Percentiles rank a stretch among this genome's conserved stretches.
These are phyloP conservation scores for Penicillium waksmanii DNA, from an alignment of 495 filamentous ascomycete species.

Conservation along the genomic window DNA sequence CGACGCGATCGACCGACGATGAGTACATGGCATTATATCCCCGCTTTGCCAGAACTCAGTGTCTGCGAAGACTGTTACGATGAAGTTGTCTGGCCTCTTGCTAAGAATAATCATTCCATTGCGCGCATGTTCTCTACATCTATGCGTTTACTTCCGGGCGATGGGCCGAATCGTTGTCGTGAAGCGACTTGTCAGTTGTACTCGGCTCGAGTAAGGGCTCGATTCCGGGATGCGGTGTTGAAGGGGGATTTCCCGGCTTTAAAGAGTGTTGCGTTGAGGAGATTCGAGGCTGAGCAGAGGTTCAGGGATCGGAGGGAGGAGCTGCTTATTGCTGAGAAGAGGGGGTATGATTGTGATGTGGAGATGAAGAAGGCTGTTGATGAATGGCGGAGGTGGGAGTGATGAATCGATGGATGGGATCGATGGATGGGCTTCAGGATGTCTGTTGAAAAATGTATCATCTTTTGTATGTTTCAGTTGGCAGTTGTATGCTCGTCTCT, in stretches of 20 bases:
- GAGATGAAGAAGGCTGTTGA: slow-evolving; percentile 52
- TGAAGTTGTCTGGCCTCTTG: slow-evolving; percentile 66
- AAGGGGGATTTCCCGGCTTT: slow-evolving; percentile 60
- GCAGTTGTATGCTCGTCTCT: too few relatives aligned
- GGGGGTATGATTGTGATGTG: slow-evolving; percentile 49
- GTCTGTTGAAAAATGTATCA: neutral
- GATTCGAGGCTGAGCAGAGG: slow-evolving; percentile 50
- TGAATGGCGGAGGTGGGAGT: slow-evolving; percentile 62
- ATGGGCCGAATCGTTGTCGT: slow-evolving; percentile 46
- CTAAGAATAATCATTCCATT: slow-evolving; percentile 52
- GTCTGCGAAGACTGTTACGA: slow-evolving; percentile 76
- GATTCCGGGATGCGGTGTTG: slow-evolving; percentile 62
- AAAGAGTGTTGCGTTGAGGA: slow-evolving; percentile 36
- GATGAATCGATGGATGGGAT: slow-evolving; percentile 9
- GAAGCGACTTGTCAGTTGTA: slow-evolving; percentile 73
- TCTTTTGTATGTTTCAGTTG: slow-evolving; percentile 8
- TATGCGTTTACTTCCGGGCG: slow-evolving; percentile 48
- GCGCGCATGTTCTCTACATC: slow-evolving; percentile 58
- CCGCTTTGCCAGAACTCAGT: slow-evolving; percentile 64
- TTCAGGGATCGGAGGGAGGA: slow-evolving; percentile 49
- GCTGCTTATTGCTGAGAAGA: slow-evolving; percentile 43
- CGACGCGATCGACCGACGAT: slow-evolving; percentile 51
- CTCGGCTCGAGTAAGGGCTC: slow-evolving; percentile 70
- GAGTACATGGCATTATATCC: slow-evolving; percentile 64
- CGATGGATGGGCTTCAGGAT: neutral